A percentile compares a stretch with the other conserved stretches of the same genome.
Evolutionary conservation across 306 rosid species (phyloP).

Genomic region (Citrullus colocynthis): DNA sequence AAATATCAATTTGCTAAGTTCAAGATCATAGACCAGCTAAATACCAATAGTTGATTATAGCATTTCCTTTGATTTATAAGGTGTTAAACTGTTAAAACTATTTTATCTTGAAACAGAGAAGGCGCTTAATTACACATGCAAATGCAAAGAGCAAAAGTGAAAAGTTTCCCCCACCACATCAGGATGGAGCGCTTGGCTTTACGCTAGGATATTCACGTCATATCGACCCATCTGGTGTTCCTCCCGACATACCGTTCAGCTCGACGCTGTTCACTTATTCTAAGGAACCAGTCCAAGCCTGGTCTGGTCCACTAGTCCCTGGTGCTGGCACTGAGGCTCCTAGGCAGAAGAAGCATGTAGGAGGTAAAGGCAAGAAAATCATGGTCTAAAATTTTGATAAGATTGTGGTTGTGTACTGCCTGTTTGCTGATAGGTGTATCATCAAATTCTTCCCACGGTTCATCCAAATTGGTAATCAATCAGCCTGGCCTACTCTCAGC

Average conservation of each 20-base stretch:
- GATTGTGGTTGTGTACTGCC: constrained; percentile 1
- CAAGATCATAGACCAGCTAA: neutral
- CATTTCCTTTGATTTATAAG: neutral
- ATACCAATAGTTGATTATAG: neutral
- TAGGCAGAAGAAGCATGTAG: constrained; percentile 8
- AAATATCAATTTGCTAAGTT: constrained; percentile 6
- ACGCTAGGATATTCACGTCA: constrained; percentile 54
- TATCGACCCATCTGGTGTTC: constrained; percentile 44
- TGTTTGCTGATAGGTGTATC: neutral
- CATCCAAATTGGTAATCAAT: neutral
- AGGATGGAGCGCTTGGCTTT: constrained; percentile 56
- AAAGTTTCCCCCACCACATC: constrained; percentile 74
- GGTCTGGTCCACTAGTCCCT: constrained; percentile 67
- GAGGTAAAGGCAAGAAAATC: constrained; percentile 10
- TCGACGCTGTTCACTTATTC: constrained; percentile 34
- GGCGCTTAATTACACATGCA: constrained; percentile 52
- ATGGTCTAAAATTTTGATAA: constrained; percentile 5
- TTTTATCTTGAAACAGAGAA: constrained; percentile 35
- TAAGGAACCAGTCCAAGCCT: constrained; percentile 48
- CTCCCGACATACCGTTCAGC: constrained; percentile 31
- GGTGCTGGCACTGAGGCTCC: constrained; percentile 26
- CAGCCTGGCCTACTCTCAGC: neutral
- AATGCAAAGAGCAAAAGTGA: constrained; percentile 80
- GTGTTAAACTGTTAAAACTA: constrained; percentile 9
- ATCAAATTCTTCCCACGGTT: constrained; percentile 2